Evolutionary conservation across 441 rosid genomes (phyloP).

Genomic region (Macaranga tanarius): DNA sequence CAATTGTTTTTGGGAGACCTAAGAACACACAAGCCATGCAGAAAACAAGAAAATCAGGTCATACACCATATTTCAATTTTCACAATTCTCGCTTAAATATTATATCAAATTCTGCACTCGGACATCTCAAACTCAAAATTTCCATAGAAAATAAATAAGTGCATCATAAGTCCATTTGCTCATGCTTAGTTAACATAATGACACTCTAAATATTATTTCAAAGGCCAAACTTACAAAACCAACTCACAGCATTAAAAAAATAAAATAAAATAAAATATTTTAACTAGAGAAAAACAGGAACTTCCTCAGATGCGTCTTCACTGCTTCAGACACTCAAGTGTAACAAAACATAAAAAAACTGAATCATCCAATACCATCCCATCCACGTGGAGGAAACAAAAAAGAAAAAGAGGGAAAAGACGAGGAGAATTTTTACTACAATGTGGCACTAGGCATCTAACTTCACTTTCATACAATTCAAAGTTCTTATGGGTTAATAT

Average conservation of each 20-base stretch:
- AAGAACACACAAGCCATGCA: slow-evolving; percentile 25
- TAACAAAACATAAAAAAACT: neutral
- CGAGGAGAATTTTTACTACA: no score
- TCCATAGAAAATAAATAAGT: neutral
- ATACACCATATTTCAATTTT: neutral
- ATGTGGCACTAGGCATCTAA: no score
- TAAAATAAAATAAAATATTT: neutral
- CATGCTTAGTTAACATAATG: neutral
- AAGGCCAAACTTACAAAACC: neutral
- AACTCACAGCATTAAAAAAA: neutral
- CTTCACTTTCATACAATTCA: no score
- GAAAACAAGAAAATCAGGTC: slow-evolving; percentile 7
- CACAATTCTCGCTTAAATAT: neutral
- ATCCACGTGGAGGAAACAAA: neutral
- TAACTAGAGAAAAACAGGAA: neutral
- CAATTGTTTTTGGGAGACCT: slow-evolving; percentile 79
- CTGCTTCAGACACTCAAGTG: neutral
- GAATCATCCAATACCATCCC: neutral
- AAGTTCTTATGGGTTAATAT: no score
- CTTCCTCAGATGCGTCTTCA: no score
- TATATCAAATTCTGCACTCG: neutral
- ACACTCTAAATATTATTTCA: neutral
- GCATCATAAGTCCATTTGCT: neutral
- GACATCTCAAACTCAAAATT: neutral
- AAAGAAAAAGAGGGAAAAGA: no score